Base-by-base conservation (phyloP, 2,329 filamentous ascomycete genomes). In the Aspergillus ochraceoroseus region DNA sequence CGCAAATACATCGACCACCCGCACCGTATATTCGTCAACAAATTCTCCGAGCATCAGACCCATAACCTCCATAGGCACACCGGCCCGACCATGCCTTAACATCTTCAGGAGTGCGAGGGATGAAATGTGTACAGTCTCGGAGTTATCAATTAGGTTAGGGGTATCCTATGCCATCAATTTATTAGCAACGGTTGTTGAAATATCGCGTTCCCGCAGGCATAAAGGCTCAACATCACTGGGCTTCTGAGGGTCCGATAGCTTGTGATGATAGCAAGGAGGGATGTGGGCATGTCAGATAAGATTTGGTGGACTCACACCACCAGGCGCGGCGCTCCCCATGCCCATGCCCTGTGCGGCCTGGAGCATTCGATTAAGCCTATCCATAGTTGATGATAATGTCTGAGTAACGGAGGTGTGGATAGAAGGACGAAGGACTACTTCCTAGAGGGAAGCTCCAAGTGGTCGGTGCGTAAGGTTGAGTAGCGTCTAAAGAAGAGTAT, bases 61-160 rank as follows among this genome's bases (percentile, higher is more conserved):
- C 92, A 98, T 98, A 65, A 98, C 92, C 75, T 98, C 92, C 92
- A 98, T 98, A 13, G 92, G 92, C 52, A 98, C 92, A 73, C 92
- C 92, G 27, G 92, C 92, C 54, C 92, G 85, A 51, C 92, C 92
- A 70, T 98, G 92, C 65, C 92, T 83, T 67, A 98, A 77, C 92
- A 98, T 98, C 78, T 98, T 98, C 57, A 98, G 76, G 38, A 98
- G 77, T 37, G 92, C 92, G 47, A 98, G 80, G 33, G 92, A 98
- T 37, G 92, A 98, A 59, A 98, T 98, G 73, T 98, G 95, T 55
- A 98, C 92, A 22, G 92, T 98, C 74, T 98, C 92, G 58, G 90
- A 95, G 73, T 98, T 98, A 67, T 98, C 92, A 67, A 98, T 94
- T 46, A 98, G 79, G 63, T 84, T 89, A 26, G 80, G 77, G 55